Evolutionary conservation across 768 basidiomycete genomes (phyloP), one percentile per base, ranked within the genome.

Genomic region (Coprinellus micaceus): DNA sequence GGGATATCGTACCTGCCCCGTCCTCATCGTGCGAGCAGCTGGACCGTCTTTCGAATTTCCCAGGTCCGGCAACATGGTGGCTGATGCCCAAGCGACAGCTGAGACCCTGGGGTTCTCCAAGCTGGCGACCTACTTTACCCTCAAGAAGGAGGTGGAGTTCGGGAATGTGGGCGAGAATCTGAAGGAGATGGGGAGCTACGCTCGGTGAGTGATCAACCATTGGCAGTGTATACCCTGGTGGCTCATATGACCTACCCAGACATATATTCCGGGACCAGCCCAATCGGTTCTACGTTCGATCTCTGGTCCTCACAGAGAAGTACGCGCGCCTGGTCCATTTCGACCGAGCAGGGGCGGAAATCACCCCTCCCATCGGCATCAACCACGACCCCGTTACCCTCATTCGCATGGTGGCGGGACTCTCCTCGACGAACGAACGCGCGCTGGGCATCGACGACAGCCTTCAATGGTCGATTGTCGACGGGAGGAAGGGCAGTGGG

Each of bases 301-400:
- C 40, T 37, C 36, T 56, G n/a, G 9, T 49, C 21, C 21, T 56
- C 2, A 49, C 46, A 3, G 40, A 43, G 17, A 56, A 5, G 4
- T 4, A 21, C 22, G 24, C 47, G 15, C 54, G 54, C 26, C 39
- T 56, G 7, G 17, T 56, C 17, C 54, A 56, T n/a, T 49, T 25
- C 24, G 54, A 56, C 25, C 29, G 54, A 6, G 24, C 29, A 28
- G 54, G 54, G 4, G 22, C 13, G 6, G 1, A 49, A 26, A 22
- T 48, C 22, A 33, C 54, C 4, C 19, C 12, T 15, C 24, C 9
- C 46, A 40, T 49, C 47, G 24, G 49, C 47, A 33, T 56, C 9
- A 45, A 56, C 24, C 13, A 56, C 26, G 33, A 56, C 12, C 24
- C 54, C 9, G 17, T 15, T 19, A 29, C 29, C 4, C 47, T 56